A percentile compares a stretch with the other conserved stretches of the same genome.
phyloP scores from a whole-genome alignment of 2,329 filamentous ascomycete species.

The Fusarium setosum region DNA sequence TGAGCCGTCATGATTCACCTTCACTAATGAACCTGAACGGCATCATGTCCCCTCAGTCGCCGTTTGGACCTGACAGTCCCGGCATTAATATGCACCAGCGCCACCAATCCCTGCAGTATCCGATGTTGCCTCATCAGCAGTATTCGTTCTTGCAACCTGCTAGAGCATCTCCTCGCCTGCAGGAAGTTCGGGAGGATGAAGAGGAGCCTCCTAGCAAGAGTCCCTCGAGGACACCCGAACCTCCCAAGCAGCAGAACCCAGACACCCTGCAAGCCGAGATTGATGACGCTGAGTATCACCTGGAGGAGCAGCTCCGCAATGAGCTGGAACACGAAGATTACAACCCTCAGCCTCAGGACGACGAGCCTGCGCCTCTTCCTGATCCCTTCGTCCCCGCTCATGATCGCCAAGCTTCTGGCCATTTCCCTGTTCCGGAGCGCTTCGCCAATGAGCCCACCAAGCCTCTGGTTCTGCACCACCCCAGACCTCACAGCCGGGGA shows the following conservation, averaged over 20 bases:
- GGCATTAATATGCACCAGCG: slow-evolving; percentile 62
- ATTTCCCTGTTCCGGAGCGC: slow-evolving; percentile 60
- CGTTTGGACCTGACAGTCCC: slow-evolving; percentile 66
- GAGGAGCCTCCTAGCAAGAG: slow-evolving; percentile 68
- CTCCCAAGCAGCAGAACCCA: slow-evolving; percentile 56
- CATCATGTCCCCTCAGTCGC: slow-evolving; percentile 73
- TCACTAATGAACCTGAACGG: slow-evolving; percentile 64
- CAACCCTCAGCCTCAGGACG: slow-evolving; percentile 67
- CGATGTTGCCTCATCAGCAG: slow-evolving; percentile 66
- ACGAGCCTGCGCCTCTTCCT: slow-evolving; percentile 34
- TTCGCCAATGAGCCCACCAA: slow-evolving; percentile 66
- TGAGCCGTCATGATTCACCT: slow-evolving; percentile 72
- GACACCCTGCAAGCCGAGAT: slow-evolving; percentile 89
- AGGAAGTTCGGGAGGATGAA: slow-evolving; percentile 80
- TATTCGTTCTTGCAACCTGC: slow-evolving; percentile 65
- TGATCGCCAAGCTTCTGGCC: slow-evolving; percentile 57
- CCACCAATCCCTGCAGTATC: slow-evolving; percentile 70
- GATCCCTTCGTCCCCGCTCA: slow-evolving; percentile 48
- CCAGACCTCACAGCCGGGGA: slow-evolving; percentile 78
- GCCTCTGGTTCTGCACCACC: slow-evolving; percentile 73
- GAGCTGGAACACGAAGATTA: slow-evolving; percentile 84
- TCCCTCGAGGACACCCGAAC: slow-evolving; percentile 66
- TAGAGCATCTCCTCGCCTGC: slow-evolving; percentile 70
- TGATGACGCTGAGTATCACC: slow-evolving; percentile 85
- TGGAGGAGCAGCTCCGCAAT: slow-evolving; percentile 82